Percentiles rank a stretch among this genome's conserved stretches.
phyloP scores from a whole-genome alignment of 1,139 yeast species.

The Protomyces inundatus region DNA sequence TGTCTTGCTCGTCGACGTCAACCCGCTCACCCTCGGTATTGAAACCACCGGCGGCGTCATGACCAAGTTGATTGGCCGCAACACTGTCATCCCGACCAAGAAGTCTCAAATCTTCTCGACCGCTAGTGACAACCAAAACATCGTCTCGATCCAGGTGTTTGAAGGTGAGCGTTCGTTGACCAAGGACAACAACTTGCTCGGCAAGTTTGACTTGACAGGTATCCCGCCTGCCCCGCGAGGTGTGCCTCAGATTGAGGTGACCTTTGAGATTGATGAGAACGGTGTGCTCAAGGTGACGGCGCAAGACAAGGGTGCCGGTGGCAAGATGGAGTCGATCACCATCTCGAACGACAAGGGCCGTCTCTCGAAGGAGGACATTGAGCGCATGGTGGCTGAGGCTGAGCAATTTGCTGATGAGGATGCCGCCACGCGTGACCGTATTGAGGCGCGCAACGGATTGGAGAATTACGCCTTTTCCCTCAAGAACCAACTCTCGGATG shows the following conservation, averaged over 20 bases:
- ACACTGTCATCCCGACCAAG: conserved; percentile 94
- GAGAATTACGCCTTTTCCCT: conserved; percentile 85
- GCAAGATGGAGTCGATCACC: conserved; percentile 81
- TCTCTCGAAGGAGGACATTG: conserved; percentile 83
- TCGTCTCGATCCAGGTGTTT: conserved; percentile 89
- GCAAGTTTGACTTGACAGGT: conserved; percentile 91
- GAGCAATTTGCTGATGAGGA: conserved; percentile 87
- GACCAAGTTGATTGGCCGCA: conserved; percentile 95
- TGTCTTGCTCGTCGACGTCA: conserved; percentile 81
- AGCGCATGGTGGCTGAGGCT: conserved; percentile 91
- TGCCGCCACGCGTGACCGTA: conserved; percentile 70
- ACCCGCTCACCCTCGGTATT: conserved; percentile 91
- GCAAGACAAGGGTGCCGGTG: conserved; percentile 91
- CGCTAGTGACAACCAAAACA: conserved; percentile 95
- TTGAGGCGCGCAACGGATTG: conserved; percentile 78
- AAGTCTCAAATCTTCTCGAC: conserved; percentile 96
- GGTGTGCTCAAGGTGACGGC: conserved; percentile 94
- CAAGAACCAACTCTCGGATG: conserved; percentile 71
- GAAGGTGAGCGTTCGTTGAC: conserved; percentile 98
- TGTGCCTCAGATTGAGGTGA: conserved; percentile 93
- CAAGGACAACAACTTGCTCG: conserved; percentile 89
- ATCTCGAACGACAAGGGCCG: conserved; percentile 97
- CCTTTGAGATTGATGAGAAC: conserved; percentile 89
- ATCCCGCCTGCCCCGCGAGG: conserved; percentile 99
- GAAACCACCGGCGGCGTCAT: conserved; percentile 98